Conservation (phyloP, 75 land plant genomes). For the Pinus taeda region DNA sequence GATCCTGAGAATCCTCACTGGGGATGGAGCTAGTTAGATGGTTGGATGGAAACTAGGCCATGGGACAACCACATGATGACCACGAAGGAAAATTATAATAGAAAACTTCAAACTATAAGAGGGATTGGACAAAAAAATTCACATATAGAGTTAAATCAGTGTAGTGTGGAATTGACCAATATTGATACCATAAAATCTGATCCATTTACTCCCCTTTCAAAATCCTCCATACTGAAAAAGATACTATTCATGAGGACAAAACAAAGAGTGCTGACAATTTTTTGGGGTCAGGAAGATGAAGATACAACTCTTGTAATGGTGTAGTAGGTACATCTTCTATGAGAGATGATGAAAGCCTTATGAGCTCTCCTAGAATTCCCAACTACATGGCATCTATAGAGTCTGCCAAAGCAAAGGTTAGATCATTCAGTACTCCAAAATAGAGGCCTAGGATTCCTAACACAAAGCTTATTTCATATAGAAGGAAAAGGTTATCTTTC, state of each 20-base stretch:
- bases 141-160: background rate
- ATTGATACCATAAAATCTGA: conserved; percentile 17
- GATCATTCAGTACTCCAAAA: conserved; percentile 46
- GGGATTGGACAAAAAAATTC: background rate
- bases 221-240: conserved; percentile 16
- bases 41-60: conserved; percentile 43
- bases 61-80: conserved; percentile 21
- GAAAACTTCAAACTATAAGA: background rate
- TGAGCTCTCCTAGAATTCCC: conserved; percentile 46
- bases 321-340: conserved; percentile 20
- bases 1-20: conserved; percentile 38
- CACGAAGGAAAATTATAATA: background rate
- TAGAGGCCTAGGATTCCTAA: conserved; percentile 1
- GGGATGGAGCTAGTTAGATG: conserved; percentile 92
- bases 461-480: no score
- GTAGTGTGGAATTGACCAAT: conserved; percentile 22
- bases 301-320: conserved; percentile 15
- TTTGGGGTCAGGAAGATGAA: conserved; percentile 13
- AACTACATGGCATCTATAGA: background rate
- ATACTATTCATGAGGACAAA: conserved; percentile 12
- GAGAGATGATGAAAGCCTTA: conserved; percentile 72
- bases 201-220: conserved; percentile 8
- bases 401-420: background rate
- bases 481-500: conserved; percentile 13
- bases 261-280: background rate